phyloP scores from a whole-genome alignment of 2,329 filamentous ascomycete species.

The Claviceps pazoutovae region DNA sequence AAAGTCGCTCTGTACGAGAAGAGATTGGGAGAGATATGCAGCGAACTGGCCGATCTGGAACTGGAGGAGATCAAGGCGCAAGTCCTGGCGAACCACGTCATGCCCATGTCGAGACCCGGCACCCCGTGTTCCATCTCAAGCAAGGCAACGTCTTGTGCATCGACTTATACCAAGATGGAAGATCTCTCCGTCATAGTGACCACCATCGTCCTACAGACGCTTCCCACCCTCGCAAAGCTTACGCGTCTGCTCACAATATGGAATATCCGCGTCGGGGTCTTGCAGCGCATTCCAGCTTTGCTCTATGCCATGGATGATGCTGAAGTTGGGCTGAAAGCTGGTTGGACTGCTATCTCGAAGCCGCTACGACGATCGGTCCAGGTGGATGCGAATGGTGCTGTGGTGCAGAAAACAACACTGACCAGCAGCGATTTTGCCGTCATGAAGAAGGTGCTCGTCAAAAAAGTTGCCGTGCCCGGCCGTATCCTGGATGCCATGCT shows the following conservation, averaged over 20 bases:
- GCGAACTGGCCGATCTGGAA: conserved; percentile 54
- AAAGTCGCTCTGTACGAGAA: conserved; percentile 56
- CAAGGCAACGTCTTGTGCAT: conserved; percentile 25
- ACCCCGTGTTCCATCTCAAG: conserved; percentile 21
- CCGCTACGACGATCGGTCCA: conserved; percentile 10
- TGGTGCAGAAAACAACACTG: conserved; percentile 14
- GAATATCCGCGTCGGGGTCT: conserved; percentile 60
- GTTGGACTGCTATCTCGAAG: conserved; percentile 46
- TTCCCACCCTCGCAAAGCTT: conserved; percentile 67
- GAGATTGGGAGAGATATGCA: conserved; percentile 59
- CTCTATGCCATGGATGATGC: conserved; percentile 52
- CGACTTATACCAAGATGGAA: conserved; percentile 58
- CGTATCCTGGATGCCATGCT: conserved; percentile 70
- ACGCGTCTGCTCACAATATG: conserved; percentile 62
- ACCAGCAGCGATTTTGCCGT: conserved; percentile 35
- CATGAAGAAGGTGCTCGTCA: conserved; percentile 51
- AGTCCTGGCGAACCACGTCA: conserved; percentile 68
- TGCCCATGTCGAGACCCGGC: conserved; percentile 31
- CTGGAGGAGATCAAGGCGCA: conserved; percentile 83
- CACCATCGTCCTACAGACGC: conserved; percentile 74
- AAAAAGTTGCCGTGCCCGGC: conserved; percentile 56
- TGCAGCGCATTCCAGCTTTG: conserved; percentile 59
- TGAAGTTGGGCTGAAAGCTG: conserved; percentile 49
- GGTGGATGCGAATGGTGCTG: conserved; percentile 7
- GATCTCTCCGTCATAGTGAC: conserved; percentile 86